Base-by-base conservation (phyloP, 1,284 basidiomycete genomes). In the Ceratobasidium sp. region DNA sequence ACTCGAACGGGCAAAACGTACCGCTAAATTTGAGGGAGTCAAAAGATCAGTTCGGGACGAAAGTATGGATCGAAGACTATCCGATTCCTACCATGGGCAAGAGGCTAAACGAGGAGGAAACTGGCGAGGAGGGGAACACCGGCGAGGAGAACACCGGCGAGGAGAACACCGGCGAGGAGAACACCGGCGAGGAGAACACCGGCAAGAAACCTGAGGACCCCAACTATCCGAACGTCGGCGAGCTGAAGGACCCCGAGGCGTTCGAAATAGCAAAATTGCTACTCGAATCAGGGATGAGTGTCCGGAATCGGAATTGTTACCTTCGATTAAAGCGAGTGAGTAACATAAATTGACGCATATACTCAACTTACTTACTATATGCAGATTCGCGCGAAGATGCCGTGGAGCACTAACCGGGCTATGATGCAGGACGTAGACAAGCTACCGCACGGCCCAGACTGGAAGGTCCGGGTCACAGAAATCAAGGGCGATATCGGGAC, bases 401-500 rank as follows among this genome's bases (percentile, higher is more conserved):
- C 58, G 0, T 73, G 58, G 56, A 51, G 46, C 3, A 46, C 33
- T 12, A 73, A 73, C 26, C 39, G 58, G 6, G 71, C 23, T 12
- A 26, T 73, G 44, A 6, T 73, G 9, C 61, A 42, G 46, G 71
- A 73, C n/a, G 33, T 73, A 18, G 71, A 73, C 33, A 73, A 73
- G 26, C 33, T 61, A 33, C 71, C 71, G 1, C 56, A 49, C 20
- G 71, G 71, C 6, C 56, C 58, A 1, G 44, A 60, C 6, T 73
- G 71, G 71, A 28, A 7, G 4, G 58, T 73, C 3, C 44, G 33
- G 28, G 58, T 44, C 12, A 49, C 49, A 80, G 79, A 13, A 77
- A 81, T 10, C 71, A 82, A 55, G 79, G 78, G 6, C 46, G 81
- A 2, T 20, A 44, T 0, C 46, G 81, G 75, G 49, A 56, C 68